Evolutionary conservation across 2,329 filamentous ascomycete genomes (phyloP), one percentile per base, ranked within the genome.

Genomic region (Ceratocystis eucalypticola): DNA sequence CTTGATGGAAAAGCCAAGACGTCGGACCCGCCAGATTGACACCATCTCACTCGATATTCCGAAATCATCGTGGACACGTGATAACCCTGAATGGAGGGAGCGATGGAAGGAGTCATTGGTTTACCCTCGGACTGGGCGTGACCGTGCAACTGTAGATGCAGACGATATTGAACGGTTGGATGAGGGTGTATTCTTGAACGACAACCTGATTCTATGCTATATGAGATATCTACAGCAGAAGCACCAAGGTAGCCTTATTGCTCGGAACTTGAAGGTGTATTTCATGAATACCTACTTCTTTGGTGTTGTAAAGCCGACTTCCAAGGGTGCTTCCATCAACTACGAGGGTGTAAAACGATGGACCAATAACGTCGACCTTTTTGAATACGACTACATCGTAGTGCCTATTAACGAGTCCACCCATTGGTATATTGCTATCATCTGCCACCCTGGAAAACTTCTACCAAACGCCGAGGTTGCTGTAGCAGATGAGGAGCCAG

Each of bases 221-320:
- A 79, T 96, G 66, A 85, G 88, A 37, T 89, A 86, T 70, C 77
- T 93, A 5, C 85, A 92, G 72, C 77, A 82, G 67, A 74, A 88
- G 45, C 80, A 84, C 69, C 77, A 80, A 10, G 78, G 80, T 1
- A 80, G 83, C 0, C 78, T 84, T 59, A 71, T 86, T 3, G 77
- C 85, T 0, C 22, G 25, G 55, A 30, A 37, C 12, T 78, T 84
- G 68, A 84, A 85, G 64, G 84, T 96, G 2, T 90, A 95, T 73
- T 88, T 96, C 70, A 93, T 96, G 78, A 97, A 92, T 73, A 94
- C 90, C 0, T 96, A 91, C 75, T 96, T 97, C 75, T 97, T 89
- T 72, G 84, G 87, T 22, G 87, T 86, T 61, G 80, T 97, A 57
- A 86, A 84, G 41, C 76, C 75, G 6, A 80, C 79, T 67, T 79